phyloP scores from a whole-genome alignment of 148 eudicot species.

The Heliamphora exappendiculata region DNA sequence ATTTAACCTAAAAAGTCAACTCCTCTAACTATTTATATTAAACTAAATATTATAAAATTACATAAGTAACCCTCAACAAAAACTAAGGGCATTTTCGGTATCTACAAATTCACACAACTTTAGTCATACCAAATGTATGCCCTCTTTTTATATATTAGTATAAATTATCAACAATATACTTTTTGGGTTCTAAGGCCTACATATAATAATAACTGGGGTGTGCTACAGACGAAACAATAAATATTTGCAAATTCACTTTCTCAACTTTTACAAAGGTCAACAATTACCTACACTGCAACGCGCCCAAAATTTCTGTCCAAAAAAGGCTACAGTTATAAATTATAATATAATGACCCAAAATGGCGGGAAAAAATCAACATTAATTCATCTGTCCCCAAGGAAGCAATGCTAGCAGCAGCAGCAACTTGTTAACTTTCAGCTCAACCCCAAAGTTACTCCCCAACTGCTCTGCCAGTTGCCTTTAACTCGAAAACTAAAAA shows the following conservation, averaged over 20 bases:
- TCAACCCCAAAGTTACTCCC: constrained; percentile 9
- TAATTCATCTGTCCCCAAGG: constrained; percentile 20
- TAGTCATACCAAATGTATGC: too few species aligned
- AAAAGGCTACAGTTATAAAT: background rate
- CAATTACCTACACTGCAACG: constrained; percentile 1
- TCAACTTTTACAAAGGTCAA: constrained; percentile 14
- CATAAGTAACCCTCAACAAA: too few species aligned
- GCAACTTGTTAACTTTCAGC: constrained; percentile 9
- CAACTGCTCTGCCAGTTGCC: constrained; percentile 18
- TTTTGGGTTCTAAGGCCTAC: too few species aligned
- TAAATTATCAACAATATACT: too few species aligned
- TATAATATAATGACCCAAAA: constrained; percentile 16
- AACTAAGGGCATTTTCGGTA: too few species aligned
- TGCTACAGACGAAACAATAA: too few species aligned
- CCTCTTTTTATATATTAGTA: too few species aligned
- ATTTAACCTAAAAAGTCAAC: too few species aligned
- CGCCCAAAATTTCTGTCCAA: constrained; percentile 22
- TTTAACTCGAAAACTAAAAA: constrained; percentile 7
- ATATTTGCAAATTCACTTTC: constrained; percentile 6
- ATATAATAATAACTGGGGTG: too few species aligned
- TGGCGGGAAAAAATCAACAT: constrained; percentile 9
- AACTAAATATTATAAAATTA: too few species aligned
- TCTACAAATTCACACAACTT: too few species aligned
- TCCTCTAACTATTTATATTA: too few species aligned
- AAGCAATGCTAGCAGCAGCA: constrained; percentile 14